Evolutionary conservation across 2,329 filamentous ascomycete species (phyloP).

Genomic region (Verticillium tricorpus): DNA sequence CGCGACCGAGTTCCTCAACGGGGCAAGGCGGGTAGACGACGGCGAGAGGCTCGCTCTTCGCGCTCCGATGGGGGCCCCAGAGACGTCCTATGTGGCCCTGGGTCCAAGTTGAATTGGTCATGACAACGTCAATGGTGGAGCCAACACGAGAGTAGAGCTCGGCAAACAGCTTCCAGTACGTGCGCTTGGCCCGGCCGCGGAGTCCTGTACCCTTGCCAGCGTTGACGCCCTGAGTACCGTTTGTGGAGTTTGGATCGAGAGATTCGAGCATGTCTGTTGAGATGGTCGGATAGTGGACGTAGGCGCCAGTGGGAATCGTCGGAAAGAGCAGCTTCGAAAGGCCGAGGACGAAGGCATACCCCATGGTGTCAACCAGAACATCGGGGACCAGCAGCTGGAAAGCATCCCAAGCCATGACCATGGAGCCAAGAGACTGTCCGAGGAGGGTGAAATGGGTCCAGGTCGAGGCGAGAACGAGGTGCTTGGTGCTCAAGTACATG

Average conservation of each 20-base stretch:
- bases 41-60: slow-evolving; percentile 51
- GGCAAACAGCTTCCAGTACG: slow-evolving; percentile 87
- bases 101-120: slow-evolving; percentile 98
- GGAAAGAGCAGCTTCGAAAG: slow-evolving; percentile 80
- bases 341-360: slow-evolving; percentile 86
- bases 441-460: slow-evolving; percentile 92
- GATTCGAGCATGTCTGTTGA: slow-evolving; percentile 95
- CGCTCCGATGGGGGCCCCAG: slow-evolving; percentile 61
- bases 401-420: slow-evolving; percentile 86
- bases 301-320: slow-evolving; percentile 77
- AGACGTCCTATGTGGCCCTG: slow-evolving; percentile 74
- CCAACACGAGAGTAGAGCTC: slow-evolving; percentile 78
- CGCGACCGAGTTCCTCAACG: slow-evolving; percentile 74
- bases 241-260: slow-evolving; percentile 58
- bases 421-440: slow-evolving; percentile 86
- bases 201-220: slow-evolving; percentile 73
- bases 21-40: slow-evolving; percentile 92
- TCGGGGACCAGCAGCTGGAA: slow-evolving; percentile 90
- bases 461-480: slow-evolving; percentile 79
- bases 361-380: slow-evolving; percentile 96
- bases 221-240: slow-evolving; percentile 69
- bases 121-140: slow-evolving; percentile 81
- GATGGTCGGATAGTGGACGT: slow-evolving; percentile 97
- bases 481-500: slow-evolving; percentile 83
- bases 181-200: slow-evolving; percentile 66